Percentiles rank a stretch among this genome's conserved stretches.
Evolutionary conservation across 176 grass and related monocot genomes (phyloP).

Genomic region (Sorghum bicolor): Sorghum_bicolor_NCBIv3 NC_012870.2:65602001-65602500

Average conservation of each 20-base stretch:
- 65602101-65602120: conserved; percentile 2
- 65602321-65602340: neutral
- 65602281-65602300: neutral
- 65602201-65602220: neutral
- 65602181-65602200: neutral
- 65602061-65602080: conserved; percentile 19
- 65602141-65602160: neutral
- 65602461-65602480: conserved; percentile 69
- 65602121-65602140: neutral
- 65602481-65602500: conserved; percentile 10
- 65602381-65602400: conserved; percentile 89
- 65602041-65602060: conserved; percentile 98
- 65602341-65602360: conserved; percentile 55
- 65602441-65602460: conserved; percentile 93
- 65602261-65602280: neutral
- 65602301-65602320: neutral
- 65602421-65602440: conserved; percentile 70
- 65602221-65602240: neutral
- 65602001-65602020: conserved; percentile 78
- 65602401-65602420: conserved; percentile 88
- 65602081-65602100: conserved; percentile 31
- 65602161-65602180: neutral
- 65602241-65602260: neutral
- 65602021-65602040: conserved; percentile 90
- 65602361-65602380: conserved; percentile 67